These are phyloP conservation scores for Ophioceras dolichostomum DNA, from an alignment of 2,329 filamentous ascomycete species.

Conservation along the genomic window DNA sequence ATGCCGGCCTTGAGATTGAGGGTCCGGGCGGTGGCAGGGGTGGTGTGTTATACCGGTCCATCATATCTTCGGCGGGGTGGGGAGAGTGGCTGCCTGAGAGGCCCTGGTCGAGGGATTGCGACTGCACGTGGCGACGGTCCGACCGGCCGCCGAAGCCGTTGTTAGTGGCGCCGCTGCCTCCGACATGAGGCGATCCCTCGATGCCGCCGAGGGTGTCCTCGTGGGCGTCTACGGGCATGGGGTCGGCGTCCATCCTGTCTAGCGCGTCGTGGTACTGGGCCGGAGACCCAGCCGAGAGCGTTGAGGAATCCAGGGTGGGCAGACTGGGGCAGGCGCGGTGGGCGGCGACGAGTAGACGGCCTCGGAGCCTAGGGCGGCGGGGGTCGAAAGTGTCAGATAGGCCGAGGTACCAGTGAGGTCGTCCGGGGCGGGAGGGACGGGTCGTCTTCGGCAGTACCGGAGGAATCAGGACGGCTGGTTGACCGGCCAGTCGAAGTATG, in stretches of 20 bases:
- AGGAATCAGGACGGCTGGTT: too few relatives aligned
- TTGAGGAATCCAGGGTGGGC: conserved; percentile 39
- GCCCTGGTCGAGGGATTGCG: conserved; percentile 37
- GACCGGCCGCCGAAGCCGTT: conserved; percentile 5
- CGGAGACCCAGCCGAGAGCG: conserved; percentile 32
- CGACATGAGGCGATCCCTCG: conserved; percentile 32
- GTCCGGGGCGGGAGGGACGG: too few relatives aligned
- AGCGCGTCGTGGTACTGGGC: conserved; percentile 39
- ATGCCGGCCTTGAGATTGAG: conserved; percentile 38
- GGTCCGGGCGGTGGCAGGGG: conserved; percentile 24
- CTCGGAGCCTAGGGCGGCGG: too few relatives aligned
- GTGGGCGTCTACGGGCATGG: conserved; percentile 22
- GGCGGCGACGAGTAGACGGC: too few relatives aligned
- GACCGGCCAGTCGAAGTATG: too few relatives aligned
- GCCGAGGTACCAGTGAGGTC: too few relatives aligned
- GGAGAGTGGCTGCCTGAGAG: conserved; percentile 13
- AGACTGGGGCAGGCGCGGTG: too few relatives aligned
- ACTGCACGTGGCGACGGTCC: conserved; percentile 27
- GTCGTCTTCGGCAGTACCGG: too few relatives aligned
- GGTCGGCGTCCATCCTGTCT: conserved; percentile 37
- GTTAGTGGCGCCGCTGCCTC: conserved; percentile 16
- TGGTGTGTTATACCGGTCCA: conserved; percentile 34
- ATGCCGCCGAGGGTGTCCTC: conserved; percentile 39
- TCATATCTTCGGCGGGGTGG: conserved; percentile 16
- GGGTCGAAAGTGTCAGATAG: too few relatives aligned